These are phyloP conservation scores for Klebsormidium nitens DNA, from an alignment of 139 green algal genomes.

Conservation along the genomic window DNA sequence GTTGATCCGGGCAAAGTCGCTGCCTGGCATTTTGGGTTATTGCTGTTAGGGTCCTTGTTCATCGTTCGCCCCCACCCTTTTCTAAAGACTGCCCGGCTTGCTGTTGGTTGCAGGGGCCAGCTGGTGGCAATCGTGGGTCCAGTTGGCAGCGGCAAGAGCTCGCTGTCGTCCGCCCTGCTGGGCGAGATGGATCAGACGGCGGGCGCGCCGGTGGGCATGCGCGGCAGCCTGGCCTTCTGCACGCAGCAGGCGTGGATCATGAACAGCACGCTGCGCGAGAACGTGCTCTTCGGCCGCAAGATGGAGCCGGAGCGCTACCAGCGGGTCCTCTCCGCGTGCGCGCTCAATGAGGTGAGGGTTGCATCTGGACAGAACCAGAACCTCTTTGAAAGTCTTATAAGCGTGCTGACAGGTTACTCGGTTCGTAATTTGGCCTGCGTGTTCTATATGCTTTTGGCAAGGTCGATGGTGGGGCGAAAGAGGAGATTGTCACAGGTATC, in stretches of 20 bases:
- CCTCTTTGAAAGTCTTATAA: no score
- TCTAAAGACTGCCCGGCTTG: no score
- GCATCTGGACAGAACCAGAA: no score
- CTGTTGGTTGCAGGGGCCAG: not conserved
- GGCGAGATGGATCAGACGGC: constrained; percentile 28
- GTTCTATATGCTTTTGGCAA: no score
- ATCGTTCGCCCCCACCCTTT: no score
- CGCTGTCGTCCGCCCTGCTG: constrained; percentile 36
- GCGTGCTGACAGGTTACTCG: no score
- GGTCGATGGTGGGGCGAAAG: no score
- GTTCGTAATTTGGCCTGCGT: no score
- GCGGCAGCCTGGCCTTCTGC: constrained; percentile 1
- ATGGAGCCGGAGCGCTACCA: constrained; percentile 42
- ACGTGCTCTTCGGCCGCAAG: constrained; percentile 47
- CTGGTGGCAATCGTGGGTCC: constrained; percentile 35
- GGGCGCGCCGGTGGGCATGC: constrained; percentile 1
- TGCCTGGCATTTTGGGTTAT: no score
- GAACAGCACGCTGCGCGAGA: constrained; percentile 48
- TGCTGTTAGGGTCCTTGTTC: no score
- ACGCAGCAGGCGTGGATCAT: constrained; percentile 47
- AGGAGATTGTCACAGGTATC: no score
- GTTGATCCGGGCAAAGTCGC: no score
- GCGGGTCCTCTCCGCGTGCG: constrained; percentile 24
- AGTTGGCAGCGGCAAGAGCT: constrained; percentile 41
- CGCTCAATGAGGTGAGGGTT: constrained; percentile 32